Percentiles rank a stretch among this genome's conserved stretches.
phyloP scores from a whole-genome alignment of 768 basidiomycete species.

The Porphyrellus cyaneotinctus region DNA sequence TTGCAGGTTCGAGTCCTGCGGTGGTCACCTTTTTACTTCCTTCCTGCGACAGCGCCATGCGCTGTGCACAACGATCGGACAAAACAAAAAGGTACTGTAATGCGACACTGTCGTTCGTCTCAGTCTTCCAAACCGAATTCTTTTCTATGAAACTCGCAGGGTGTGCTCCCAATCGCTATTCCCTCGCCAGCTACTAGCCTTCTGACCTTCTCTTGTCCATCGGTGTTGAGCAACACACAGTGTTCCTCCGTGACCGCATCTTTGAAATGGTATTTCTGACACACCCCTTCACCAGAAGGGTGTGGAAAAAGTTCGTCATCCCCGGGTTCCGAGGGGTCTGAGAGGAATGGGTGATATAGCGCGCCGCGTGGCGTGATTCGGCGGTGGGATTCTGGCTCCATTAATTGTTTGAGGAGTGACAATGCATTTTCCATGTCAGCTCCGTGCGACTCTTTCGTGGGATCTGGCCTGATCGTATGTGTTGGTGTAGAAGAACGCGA shows the following conservation, averaged over 20 bases:
- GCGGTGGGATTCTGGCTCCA: conserved; percentile 74
- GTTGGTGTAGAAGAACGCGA: conserved; percentile 25
- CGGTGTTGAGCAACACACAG: conserved; percentile 43
- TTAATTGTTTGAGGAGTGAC: conserved; percentile 66
- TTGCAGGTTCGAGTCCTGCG: conserved; percentile 97
- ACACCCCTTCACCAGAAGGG: conserved; percentile 63
- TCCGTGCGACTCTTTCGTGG: conserved; percentile 40
- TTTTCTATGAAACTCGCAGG: conserved; percentile 57
- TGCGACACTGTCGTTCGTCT: background rate
- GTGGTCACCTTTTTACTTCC: conserved; percentile 53
- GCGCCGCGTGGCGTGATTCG: conserved; percentile 75
- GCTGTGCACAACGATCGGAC: background rate
- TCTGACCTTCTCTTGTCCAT: conserved; percentile 33
- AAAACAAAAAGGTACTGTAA: background rate
- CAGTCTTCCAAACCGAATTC: conserved; percentile 16
- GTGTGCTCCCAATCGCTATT: conserved; percentile 53
- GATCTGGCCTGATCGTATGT: conserved; percentile 13
- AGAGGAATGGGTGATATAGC: conserved; percentile 76
- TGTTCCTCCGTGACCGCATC: conserved; percentile 58
- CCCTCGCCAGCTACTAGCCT: conserved; percentile 39
- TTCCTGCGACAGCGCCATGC: background rate
- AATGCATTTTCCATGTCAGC: conserved; percentile 63
- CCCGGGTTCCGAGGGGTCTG: conserved; percentile 40
- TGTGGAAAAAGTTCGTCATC: conserved; percentile 73
- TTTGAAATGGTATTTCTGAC: conserved; percentile 54